phyloP scores from a whole-genome alignment of 2,329 filamentous ascomycete genomes.

The Aspergillus eucalypticola region DNA sequence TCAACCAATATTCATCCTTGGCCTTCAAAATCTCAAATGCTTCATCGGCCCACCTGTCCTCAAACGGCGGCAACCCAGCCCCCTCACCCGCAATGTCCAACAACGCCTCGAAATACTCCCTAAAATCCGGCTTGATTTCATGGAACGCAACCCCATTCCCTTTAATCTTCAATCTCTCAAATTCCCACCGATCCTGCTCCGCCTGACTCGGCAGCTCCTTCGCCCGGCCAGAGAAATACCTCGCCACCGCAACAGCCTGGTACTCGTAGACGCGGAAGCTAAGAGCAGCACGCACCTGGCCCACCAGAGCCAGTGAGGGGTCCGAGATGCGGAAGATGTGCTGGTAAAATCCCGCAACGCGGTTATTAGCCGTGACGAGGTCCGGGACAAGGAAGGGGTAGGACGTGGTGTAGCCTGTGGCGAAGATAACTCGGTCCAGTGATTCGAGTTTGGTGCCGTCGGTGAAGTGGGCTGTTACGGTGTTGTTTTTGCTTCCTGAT shows the following conservation, averaged over 20 bases:
- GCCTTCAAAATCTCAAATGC: conserved; percentile 22
- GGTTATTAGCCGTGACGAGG: conserved; percentile 26
- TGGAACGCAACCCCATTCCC: conserved; percentile 24
- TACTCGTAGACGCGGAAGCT: conserved; percentile 35
- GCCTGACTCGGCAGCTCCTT: conserved; percentile 19
- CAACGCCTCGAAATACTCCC: conserved; percentile 44
- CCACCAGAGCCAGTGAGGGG: conserved; percentile 32
- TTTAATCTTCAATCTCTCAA: conserved; percentile 22
- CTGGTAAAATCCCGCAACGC: conserved; percentile 30
- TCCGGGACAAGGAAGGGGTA: conserved; percentile 32
- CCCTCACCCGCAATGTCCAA: conserved; percentile 43
- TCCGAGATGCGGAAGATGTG: conserved; percentile 34
- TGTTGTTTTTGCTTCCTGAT: background rate
- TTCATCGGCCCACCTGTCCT: conserved; percentile 35
- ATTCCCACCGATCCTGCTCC: conserved; percentile 32
- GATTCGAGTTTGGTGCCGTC: conserved; percentile 19
- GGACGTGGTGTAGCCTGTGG: conserved; percentile 31
- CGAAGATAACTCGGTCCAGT: conserved; percentile 35
- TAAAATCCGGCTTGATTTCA: conserved; percentile 36
- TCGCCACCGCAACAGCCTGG: conserved; percentile 33
- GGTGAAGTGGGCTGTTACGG: conserved; percentile 21
- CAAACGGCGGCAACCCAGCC: conserved; percentile 40
- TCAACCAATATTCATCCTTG: conserved; percentile 13
- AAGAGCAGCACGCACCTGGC: conserved; percentile 29
- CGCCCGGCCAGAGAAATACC: conserved; percentile 28